Percentiles rank a stretch among this genome's conserved stretches.
These are phyloP conservation scores for Lasiosphaeria ovina DNA, from an alignment of 495 filamentous ascomycete genomes.

Conservation along the genomic window DNA sequence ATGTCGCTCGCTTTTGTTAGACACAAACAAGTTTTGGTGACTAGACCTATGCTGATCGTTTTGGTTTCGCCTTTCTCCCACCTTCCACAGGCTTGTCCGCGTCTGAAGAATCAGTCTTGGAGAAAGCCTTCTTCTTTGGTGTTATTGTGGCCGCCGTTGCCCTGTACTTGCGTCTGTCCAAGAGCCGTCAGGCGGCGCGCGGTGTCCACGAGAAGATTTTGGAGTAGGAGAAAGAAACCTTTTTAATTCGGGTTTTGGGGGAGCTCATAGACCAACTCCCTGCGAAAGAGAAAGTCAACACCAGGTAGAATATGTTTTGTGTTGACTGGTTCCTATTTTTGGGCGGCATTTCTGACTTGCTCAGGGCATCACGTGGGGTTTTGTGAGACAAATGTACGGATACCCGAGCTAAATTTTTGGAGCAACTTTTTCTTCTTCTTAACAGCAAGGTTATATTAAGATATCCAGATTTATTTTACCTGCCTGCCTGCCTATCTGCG, in stretches of 20 bases:
- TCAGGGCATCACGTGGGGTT: conserved; percentile 1
- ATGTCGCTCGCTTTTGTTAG: not conserved
- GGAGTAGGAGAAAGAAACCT: not conserved
- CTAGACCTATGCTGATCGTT: conserved; percentile 6
- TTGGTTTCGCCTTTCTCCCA: conserved; percentile 7
- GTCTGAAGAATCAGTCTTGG: conserved; percentile 17
- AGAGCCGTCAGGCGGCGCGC: conserved; percentile 1
- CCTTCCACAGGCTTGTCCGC: conserved; percentile 8
- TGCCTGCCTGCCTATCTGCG: too few relatives aligned
- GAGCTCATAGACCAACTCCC: not conserved
- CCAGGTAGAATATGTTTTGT: not conserved
- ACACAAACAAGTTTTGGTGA: not conserved
- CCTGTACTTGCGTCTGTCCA: conserved; percentile 32
- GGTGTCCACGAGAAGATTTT: conserved; percentile 10
- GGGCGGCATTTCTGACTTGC: not conserved
- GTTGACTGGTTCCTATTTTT: not conserved
- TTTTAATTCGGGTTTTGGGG: not conserved
- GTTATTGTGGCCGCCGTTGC: conserved; percentile 36
- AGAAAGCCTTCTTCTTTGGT: conserved; percentile 41
- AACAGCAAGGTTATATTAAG: not conserved
- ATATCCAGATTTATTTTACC: too few relatives aligned
- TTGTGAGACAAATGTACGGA: not conserved
- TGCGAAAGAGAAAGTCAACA: not conserved
- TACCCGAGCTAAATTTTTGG: not conserved
- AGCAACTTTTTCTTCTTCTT: not conserved